Evolutionary conservation across 371 early-diverging fungal species (phyloP).

Genomic region (Lichtheimia hyalospora): DNA sequence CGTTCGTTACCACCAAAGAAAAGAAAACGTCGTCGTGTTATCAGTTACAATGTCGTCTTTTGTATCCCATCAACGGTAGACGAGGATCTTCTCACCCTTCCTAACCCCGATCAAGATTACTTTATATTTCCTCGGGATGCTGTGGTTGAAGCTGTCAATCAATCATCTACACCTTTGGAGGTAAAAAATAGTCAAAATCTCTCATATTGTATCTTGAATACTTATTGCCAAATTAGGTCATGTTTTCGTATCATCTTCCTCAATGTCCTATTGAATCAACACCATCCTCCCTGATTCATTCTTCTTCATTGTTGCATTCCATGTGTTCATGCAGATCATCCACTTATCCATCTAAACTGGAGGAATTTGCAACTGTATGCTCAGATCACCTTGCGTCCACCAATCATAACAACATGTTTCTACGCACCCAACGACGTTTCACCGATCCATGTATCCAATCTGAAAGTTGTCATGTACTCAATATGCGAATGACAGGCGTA

Average conservation of each 20-base stretch:
- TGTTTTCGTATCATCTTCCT: slow-evolving; percentile 35
- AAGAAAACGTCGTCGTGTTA: slow-evolving; percentile 28
- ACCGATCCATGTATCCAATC: slow-evolving; percentile 21
- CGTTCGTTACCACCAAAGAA: slow-evolving; percentile 40
- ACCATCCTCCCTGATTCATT: neutral
- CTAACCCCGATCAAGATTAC: slow-evolving; percentile 19
- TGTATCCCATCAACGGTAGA: neutral
- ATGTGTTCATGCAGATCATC: slow-evolving; percentile 12
- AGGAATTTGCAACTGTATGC: slow-evolving; percentile 39
- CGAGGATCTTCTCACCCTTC: slow-evolving; percentile 5
- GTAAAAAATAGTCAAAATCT: no score
- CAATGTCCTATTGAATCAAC: neutral
- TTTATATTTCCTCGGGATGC: slow-evolving; percentile 50
- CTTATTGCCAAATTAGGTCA: slow-evolving; percentile 14
- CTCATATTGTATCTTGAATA: no score
- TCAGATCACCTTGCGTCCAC: slow-evolving; percentile 1
- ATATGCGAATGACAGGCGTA: slow-evolving; percentile 31
- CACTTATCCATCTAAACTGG: slow-evolving; percentile 22
- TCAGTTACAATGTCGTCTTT: slow-evolving; percentile 35
- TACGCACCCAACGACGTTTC: slow-evolving; percentile 15
- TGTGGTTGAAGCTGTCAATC: slow-evolving; percentile 36
- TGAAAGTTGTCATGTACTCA: slow-evolving; percentile 14
- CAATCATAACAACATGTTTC: neutral
- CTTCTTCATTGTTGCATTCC: slow-evolving; percentile 12
- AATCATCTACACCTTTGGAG: slow-evolving; percentile 33